Base-by-base conservation (phyloP, 768 basidiomycete species). In the Kockovaella imperatae region DNA sequence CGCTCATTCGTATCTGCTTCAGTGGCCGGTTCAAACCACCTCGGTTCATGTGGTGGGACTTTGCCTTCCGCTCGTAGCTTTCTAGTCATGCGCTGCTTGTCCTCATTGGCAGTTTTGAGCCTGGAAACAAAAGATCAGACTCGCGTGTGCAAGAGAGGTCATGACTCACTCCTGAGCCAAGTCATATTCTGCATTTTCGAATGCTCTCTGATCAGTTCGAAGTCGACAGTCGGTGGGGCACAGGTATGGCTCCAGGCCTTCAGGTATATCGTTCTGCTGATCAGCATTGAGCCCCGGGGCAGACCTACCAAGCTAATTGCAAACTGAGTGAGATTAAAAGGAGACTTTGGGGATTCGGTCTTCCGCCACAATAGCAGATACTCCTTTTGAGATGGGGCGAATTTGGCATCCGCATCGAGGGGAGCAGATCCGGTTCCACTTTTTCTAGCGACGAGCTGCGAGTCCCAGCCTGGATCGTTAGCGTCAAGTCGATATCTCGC, bases 241-340 rank as follows among this genome's bases (percentile, higher is more conserved):
- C 2, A 97, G 56, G 67, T 79, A 87, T 4, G 82, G 80, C 49
- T 75, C 75, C 11, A 96, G 73, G 8, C 81, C 78, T 30, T 74
- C 72, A 0, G 88, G 87, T 50, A 86, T 86, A 64, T 93, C 82
- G 63, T 97, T 97, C 51, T 67, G 47, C 11, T 3, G 5, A 24
- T 48, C 36, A 47, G 36, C 34, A 32, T 26, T 32, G 17, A 20
- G 13, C 20, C 2, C 18, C 14, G 17, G 35, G 5, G 34, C 18
- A 2, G n/a, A 50, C 54, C 44, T 45, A 64, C 62, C 35, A 95
- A 75, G 0, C 88, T 87, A 53, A 95, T 80, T 1, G 93, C 90
- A 67, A 84, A 97, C 0, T 90, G 91, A 0, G 91, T 93, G 18
- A 97, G 78, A 71, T 95, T 95, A 77, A 96, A 97, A 0, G 91